phyloP scores from a whole-genome alignment of 2,329 filamentous ascomycete genomes.

The Pestalotiopsis sp. region DNA sequence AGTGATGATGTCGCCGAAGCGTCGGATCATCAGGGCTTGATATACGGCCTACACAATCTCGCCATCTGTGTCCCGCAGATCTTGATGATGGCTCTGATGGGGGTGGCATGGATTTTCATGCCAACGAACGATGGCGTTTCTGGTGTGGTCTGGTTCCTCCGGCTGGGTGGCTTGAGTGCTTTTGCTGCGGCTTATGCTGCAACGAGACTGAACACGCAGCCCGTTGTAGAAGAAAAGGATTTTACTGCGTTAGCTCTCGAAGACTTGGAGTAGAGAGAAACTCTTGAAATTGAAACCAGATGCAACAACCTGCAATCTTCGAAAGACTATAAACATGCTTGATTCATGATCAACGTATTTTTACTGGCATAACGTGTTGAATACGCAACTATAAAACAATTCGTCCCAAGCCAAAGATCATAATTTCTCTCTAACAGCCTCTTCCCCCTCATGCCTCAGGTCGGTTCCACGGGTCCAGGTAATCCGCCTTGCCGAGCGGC shows the following conservation, averaged over 20 bases:
- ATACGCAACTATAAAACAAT: too few relatives aligned
- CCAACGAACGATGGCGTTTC: background rate
- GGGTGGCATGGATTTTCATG: background rate
- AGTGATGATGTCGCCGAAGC: background rate
- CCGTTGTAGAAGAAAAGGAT: background rate
- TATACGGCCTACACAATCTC: constrained; percentile 3
- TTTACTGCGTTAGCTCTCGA: background rate
- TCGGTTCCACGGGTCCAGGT: background rate
- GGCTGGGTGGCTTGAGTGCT: background rate
- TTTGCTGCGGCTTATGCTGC: constrained; percentile 1
- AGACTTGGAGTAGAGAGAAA: background rate
- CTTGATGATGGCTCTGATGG: constrained; percentile 2
- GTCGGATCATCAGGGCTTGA: background rate
- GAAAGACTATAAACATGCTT: too few relatives aligned
- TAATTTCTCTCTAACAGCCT: background rate
- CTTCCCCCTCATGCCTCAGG: background rate
- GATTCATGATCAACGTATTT: too few relatives aligned
- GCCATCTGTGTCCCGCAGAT: constrained; percentile 5
- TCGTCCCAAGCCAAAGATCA: too few relatives aligned
- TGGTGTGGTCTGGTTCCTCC: constrained; percentile 8
- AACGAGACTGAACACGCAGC: background rate
- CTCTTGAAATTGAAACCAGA: too few relatives aligned
- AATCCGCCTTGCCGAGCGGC: constrained; percentile 58
- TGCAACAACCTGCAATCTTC: too few relatives aligned
- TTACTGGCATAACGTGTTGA: too few relatives aligned